Conservation (phyloP, 345 rosid species). For the Raphanus sativus region DNA sequence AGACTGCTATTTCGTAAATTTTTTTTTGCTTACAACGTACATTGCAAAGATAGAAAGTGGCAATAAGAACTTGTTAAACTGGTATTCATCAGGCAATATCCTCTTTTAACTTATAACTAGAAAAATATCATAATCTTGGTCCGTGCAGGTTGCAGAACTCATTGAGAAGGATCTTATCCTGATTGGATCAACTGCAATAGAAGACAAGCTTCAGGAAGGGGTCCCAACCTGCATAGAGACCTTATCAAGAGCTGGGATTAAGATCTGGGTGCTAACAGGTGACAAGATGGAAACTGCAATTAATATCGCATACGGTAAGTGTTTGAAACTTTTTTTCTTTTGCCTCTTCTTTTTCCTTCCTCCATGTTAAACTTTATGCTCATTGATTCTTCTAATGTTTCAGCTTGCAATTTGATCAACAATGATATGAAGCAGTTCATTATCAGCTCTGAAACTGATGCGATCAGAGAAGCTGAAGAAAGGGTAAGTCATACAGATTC, state of each 20-base stretch:
- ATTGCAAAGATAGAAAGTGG: neutral
- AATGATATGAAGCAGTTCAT: slow-evolving; percentile 92
- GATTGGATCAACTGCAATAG: slow-evolving; percentile 95
- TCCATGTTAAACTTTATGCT: neutral
- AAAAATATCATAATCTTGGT: neutral
- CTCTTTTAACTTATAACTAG: neutral
- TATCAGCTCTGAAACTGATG: slow-evolving; percentile 89
- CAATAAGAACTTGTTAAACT: too few species aligned
- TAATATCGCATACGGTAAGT: slow-evolving; percentile 86
- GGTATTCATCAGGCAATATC: too few species aligned
- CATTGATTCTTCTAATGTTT: slow-evolving; percentile 29
- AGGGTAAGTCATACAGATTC: neutral
- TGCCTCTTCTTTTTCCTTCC: slow-evolving; percentile 9
- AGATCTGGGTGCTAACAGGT: slow-evolving; percentile 97
- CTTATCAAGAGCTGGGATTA: slow-evolving; percentile 94
- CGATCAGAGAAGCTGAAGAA: slow-evolving; percentile 84
- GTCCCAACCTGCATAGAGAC: slow-evolving; percentile 94
- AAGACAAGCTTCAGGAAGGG: slow-evolving; percentile 99
- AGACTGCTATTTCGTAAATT: neutral
- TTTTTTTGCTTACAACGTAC: too few species aligned
- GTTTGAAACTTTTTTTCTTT: slow-evolving; percentile 22
- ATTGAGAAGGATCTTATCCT: slow-evolving; percentile 82
- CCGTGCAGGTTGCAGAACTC: slow-evolving; percentile 79
- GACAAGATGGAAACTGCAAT: slow-evolving; percentile 99
- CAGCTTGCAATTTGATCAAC: slow-evolving; percentile 95